Percentiles rank a stretch among this genome's conserved stretches.
phyloP scores from a whole-genome alignment of 805 yeast species.

The Myxozyma lipomycoides region DNA sequence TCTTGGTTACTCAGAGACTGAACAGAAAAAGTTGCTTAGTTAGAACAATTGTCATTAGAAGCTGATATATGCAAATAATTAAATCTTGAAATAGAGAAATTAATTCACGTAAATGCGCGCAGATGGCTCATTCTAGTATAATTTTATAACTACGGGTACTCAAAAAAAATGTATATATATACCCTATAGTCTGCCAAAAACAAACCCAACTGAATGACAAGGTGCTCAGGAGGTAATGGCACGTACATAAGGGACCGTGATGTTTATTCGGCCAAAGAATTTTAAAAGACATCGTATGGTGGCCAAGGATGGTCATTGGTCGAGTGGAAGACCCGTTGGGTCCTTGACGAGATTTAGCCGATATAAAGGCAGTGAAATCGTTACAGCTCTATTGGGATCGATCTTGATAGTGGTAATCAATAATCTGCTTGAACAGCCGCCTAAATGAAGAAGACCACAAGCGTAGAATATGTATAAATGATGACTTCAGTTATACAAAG shows the following conservation, averaged over 20 bases:
- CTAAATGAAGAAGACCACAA: background rate
- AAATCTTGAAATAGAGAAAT: background rate
- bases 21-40: slow-evolving; percentile 41
- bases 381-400: slow-evolving; percentile 1
- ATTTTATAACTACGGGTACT: too few species aligned
- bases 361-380: slow-evolving; percentile 3
- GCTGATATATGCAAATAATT: background rate
- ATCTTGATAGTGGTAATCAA: background rate
- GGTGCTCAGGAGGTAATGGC: too few species aligned
- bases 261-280: slow-evolving; percentile 10
- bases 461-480: background rate
- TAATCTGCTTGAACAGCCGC: background rate
- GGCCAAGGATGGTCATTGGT: slow-evolving; percentile 1
- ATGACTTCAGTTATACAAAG: too few species aligned
- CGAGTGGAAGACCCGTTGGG: slow-evolving; percentile 1
- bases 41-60: background rate
- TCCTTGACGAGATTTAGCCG: too few species aligned
- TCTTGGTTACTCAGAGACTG: slow-evolving; percentile 63
- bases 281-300: slow-evolving; percentile 10
- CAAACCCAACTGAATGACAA: too few species aligned
- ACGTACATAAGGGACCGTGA: too few species aligned
- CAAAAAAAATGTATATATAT: background rate
- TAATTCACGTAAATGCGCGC: too few species aligned
- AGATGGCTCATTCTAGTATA: too few species aligned
- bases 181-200: background rate